These are phyloP conservation scores for Suillus clintonianus DNA, from an alignment of 768 basidiomycete genomes.

Conservation along the genomic window DNA sequence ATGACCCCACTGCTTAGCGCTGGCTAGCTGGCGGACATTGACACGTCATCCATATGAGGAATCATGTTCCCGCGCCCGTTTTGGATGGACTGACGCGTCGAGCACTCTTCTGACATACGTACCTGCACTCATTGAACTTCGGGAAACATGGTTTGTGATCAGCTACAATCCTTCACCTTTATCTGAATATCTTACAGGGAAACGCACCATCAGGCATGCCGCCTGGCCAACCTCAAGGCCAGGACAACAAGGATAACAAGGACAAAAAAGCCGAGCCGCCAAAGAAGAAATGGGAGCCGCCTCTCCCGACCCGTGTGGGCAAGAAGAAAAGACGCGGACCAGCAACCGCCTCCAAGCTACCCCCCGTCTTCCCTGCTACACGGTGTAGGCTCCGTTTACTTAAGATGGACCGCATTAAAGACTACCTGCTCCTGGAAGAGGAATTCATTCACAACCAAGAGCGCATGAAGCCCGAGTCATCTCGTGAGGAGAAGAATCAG, in stretches of 20 bases:
- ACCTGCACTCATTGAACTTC: conserved; percentile 1
- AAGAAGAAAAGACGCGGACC: conserved; percentile 97
- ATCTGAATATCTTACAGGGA: conserved; percentile 50
- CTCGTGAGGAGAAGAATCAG: conserved; percentile 92
- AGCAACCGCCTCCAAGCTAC: conserved; percentile 86
- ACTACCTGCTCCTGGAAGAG: conserved; percentile 93
- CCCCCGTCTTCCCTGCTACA: conserved; percentile 90
- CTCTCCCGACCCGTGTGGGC: conserved; percentile 93
- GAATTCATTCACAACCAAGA: conserved; percentile 95
- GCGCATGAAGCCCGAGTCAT: conserved; percentile 81
- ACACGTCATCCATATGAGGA: not conserved
- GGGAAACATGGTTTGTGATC: conserved; percentile 24
- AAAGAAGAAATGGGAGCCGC: conserved; percentile 98
- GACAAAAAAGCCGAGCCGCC: conserved; percentile 49
- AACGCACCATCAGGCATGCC: conserved; percentile 69
- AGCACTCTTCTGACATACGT: not conserved
- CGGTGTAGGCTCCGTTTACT: conserved; percentile 93
- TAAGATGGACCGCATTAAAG: conserved; percentile 98
- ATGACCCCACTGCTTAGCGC: not conserved
- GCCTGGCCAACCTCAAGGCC: conserved; percentile 45
- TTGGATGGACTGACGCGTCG: conserved; percentile 53
- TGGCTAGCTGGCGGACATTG: not conserved
- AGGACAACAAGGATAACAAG: conserved; percentile 48
- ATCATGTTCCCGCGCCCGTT: not conserved
- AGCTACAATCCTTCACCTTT: not conserved